Evolutionary conservation across 2,329 filamentous ascomycete genomes (phyloP).

Genomic region (Sarocladium kiliense): DNA sequence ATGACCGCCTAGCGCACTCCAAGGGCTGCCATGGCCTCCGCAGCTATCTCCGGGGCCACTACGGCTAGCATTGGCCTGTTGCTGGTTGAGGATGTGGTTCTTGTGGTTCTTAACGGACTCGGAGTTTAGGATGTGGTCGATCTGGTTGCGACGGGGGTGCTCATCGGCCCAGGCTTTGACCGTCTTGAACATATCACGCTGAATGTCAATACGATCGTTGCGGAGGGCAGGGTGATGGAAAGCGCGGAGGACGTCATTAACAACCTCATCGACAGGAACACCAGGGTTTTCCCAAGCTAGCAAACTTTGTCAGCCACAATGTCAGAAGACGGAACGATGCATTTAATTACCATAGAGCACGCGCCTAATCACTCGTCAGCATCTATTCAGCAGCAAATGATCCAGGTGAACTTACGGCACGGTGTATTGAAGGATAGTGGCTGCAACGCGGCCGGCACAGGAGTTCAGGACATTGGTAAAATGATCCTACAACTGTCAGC

Average conservation of each 20-base stretch:
- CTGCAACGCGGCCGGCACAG: conserved; percentile 68
- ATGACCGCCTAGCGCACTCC: conserved; percentile 42
- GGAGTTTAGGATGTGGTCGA: conserved; percentile 74
- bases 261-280: conserved; percentile 76
- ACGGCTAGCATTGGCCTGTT: conserved; percentile 21
- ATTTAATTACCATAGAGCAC: conserved; percentile 60
- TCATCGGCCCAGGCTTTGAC: conserved; percentile 77
- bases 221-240: conserved; percentile 90
- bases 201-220: conserved; percentile 70
- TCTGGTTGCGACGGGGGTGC: conserved; percentile 58
- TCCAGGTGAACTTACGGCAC: conserved; percentile 56
- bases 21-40: conserved; percentile 31
- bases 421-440: conserved; percentile 76
- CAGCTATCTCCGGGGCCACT: conserved; percentile 32
- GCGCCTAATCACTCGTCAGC: conserved; percentile 40
- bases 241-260: conserved; percentile 72
- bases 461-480: conserved; percentile 76
- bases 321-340: neutral
- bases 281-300: conserved; percentile 77
- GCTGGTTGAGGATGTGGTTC: conserved; percentile 61
- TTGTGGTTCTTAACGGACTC: conserved; percentile 77
- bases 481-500: conserved; percentile 46
- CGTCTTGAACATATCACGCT: conserved; percentile 82
- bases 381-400: neutral
- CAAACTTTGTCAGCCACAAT: neutral